Evolutionary conservation across 2,329 filamentous ascomycete genomes (phyloP), one percentile per base, ranked within the genome.

Genomic region (Cercospora brassicicola): DNA sequence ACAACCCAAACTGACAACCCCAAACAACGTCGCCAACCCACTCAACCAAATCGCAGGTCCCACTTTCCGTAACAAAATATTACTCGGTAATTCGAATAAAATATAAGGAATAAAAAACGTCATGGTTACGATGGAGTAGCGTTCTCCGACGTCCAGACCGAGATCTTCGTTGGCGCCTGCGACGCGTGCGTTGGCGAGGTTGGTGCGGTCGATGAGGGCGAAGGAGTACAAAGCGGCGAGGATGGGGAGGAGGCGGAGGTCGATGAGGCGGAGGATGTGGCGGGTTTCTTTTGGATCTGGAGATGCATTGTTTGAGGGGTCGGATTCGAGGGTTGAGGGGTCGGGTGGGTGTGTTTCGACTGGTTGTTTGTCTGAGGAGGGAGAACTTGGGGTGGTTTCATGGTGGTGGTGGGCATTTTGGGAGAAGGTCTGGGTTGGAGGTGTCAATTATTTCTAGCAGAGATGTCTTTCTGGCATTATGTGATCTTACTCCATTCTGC

Each of bases 1-100:
- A 20, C 63, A 64, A 11, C 61, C 6, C 8, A 67, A 18, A n/a
- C 61, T 61, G 2, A 67, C 61, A n/a, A 56, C 56, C 20, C 66
- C 61, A 39, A 56, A 67, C 55, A 56, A 36, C 15, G 60, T 39
- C n/a, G 28, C 66, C 4, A 67, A 59, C 11, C 31, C 30, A 20
- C 53, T 45, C 7, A 67, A 45, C 66, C 61, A 67, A 31, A 56
- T 28, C 36, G 36, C 15, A 6, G 36, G 36, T 42, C 36, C 36
- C 2, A 42, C 15, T 42, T n/a, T 42, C 4, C 36, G 5, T 9
- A 42, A 0, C 2, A 42, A n/a, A 42, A 42, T 42, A 42, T 42
- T 42, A 42, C 36, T 42, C 36, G 36, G 36, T 42, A 42, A 42
- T 42, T 42, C 36, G 36, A 42, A 42, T 15, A 42, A 42, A 42